A percentile compares a stretch with the other conserved stretches of the same genome.
Conservation (phyloP, 768 basidiomycete genomes). For the Suillus subalutaceus region DNA sequence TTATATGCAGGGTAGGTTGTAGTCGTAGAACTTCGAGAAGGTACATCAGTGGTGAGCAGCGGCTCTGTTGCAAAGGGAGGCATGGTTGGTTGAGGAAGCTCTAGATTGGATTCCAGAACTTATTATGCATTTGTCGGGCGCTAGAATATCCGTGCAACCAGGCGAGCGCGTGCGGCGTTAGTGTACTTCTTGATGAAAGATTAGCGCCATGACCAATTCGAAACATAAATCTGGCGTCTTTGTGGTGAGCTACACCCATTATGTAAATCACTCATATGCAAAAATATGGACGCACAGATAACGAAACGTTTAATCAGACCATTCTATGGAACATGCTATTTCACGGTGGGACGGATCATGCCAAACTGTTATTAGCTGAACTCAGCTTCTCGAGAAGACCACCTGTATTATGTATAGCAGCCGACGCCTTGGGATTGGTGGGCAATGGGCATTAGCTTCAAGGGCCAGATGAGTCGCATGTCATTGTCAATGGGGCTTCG, state of each 20-base stretch:
- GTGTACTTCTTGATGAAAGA: neutral
- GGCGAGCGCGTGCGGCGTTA: neutral
- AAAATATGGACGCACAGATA: neutral
- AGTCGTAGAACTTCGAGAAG: neutral
- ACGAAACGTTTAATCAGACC: neutral
- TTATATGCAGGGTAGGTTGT: neutral
- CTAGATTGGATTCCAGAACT: neutral
- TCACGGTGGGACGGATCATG: no score
- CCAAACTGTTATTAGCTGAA: no score
- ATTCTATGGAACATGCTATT: neutral
- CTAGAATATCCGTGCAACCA: neutral
- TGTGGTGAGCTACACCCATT: neutral
- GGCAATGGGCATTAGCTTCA: no score
- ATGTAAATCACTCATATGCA: no score
- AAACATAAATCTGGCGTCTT: neutral
- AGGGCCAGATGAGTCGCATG: no score
- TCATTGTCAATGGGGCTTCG: no score
- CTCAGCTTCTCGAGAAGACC: no score
- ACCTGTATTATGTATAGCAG: no score
- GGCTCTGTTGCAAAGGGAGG: neutral
- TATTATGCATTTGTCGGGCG: neutral
- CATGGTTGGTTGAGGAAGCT: neutral
- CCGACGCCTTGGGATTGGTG: no score
- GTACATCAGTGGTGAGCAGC: neutral
- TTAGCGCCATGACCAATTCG: neutral